A percentile compares a stretch with the other conserved stretches of the same genome.
Evolutionary conservation across 805 yeast genomes (phyloP).

Genomic region (Alloascoidea hylecoeti): DNA sequence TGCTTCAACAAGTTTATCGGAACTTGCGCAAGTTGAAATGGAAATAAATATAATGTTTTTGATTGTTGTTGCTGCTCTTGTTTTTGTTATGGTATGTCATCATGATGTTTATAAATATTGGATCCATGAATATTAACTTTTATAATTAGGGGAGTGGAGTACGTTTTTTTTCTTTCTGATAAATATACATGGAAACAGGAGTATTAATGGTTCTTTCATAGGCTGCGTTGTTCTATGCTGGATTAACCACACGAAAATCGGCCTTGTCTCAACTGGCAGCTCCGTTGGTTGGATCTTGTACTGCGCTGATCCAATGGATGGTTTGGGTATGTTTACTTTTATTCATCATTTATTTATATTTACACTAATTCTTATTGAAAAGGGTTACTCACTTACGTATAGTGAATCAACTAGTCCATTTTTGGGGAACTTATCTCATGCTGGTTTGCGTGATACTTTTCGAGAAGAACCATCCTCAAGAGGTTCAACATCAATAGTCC

Average conservation of each 20-base stretch:
- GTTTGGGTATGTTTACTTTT: slow-evolving; percentile 19
- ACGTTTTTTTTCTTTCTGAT: slow-evolving; percentile 1
- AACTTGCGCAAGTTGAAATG: too few species aligned
- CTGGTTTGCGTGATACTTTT: slow-evolving; percentile 35
- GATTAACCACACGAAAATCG: slow-evolving; percentile 51
- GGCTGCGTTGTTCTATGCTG: slow-evolving; percentile 51
- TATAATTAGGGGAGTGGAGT: slow-evolving; percentile 5
- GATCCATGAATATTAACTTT: slow-evolving; percentile 2
- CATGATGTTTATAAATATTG: neutral
- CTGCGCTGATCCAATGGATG: slow-evolving; percentile 55
- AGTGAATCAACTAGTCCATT: slow-evolving; percentile 24
- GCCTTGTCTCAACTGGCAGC: slow-evolving; percentile 55
- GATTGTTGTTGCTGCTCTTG: slow-evolving; percentile 10
- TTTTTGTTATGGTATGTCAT: slow-evolving; percentile 10
- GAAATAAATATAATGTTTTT: slow-evolving; percentile 7
- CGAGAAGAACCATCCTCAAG: slow-evolving; percentile 22
- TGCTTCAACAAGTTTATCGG: too few species aligned
- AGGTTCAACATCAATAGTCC: slow-evolving; percentile 26
- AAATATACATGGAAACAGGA: neutral
- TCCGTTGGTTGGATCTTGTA: slow-evolving; percentile 43
- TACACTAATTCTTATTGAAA: neutral
- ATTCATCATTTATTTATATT: neutral
- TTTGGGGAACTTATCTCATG: slow-evolving; percentile 40
- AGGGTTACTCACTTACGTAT: slow-evolving; percentile 54
- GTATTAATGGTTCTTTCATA: slow-evolving; percentile 18